These are phyloP conservation scores for Lactarius sp. DNA, from an alignment of 768 basidiomycete species.

Conservation along the genomic window DNA sequence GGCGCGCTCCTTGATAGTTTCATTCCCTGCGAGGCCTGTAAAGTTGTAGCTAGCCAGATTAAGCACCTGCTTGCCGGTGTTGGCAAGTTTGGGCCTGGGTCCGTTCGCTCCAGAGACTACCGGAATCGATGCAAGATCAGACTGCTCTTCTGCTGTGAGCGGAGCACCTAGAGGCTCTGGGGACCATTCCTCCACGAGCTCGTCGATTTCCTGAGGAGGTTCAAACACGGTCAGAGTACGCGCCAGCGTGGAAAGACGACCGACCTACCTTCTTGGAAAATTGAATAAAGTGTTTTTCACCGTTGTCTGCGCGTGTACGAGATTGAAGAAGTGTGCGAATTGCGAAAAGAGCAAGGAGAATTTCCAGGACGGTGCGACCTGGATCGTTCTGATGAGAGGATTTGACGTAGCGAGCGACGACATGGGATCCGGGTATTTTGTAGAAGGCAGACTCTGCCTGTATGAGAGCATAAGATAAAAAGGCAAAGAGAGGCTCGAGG, in stretches of 20 bases:
- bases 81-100: conserved; percentile 73
- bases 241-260: background rate
- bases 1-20: conserved; percentile 79
- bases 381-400: conserved; percentile 97
- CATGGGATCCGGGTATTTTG: conserved; percentile 74
- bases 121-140: conserved; percentile 71
- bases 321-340: conserved; percentile 87
- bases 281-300: conserved; percentile 84
- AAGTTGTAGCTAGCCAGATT: conserved; percentile 94
- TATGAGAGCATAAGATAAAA: conserved; percentile 57
- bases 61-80: conserved; percentile 64
- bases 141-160: conserved; percentile 51
- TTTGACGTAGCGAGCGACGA: conserved; percentile 85
- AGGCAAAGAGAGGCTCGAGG: conserved; percentile 53
- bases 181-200: conserved; percentile 91
- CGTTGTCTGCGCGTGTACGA: conserved; percentile 79
- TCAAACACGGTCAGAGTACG: background rate
- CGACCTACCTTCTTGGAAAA: conserved; percentile 80
- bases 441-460: conserved; percentile 63
- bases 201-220: conserved; percentile 78
- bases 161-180: conserved; percentile 79
- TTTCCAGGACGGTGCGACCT: conserved; percentile 82
- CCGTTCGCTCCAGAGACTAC: conserved; percentile 77
- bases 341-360: conserved; percentile 83
- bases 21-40: conserved; percentile 82